These are phyloP conservation scores for Pseudognaphalium luteoalbum DNA, from an alignment of 129 eudicot species.

Conservation along the genomic window DNA sequence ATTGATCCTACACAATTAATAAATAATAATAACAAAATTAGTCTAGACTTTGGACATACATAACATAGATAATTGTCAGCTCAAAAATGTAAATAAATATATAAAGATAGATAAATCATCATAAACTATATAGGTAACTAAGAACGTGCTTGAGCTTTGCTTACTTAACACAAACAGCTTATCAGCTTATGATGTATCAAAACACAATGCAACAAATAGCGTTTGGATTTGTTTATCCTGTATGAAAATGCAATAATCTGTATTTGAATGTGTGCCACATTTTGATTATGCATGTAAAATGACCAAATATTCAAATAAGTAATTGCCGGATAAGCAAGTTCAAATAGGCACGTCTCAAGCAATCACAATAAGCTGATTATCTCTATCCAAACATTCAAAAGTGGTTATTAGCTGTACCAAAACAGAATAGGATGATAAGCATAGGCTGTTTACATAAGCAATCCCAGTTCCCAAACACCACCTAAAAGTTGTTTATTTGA, in stretches of 20 bases:
- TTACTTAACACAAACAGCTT: not conserved
- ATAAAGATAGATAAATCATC: not conserved
- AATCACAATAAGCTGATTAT: not conserved
- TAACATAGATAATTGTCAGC: not conserved
- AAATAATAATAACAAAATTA: not conserved
- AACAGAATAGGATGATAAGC: too few relatives aligned
- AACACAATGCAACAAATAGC: not conserved
- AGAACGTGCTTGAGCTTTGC: not conserved
- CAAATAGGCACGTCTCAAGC: not conserved
- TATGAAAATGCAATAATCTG: not conserved
- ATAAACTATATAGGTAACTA: too few relatives aligned
- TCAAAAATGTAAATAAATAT: not conserved
- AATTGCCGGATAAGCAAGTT: not conserved
- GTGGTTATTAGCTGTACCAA: too few relatives aligned
- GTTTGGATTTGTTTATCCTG: not conserved
- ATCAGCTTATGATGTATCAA: not conserved
- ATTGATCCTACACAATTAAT: constrained; percentile 53
- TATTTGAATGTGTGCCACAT: not conserved
- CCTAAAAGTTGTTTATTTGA: not conserved
- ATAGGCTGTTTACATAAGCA: not conserved
- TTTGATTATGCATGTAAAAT: not conserved
- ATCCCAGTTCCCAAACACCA: too few relatives aligned
- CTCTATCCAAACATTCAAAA: too few relatives aligned
- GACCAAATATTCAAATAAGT: not conserved
- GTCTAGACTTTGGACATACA: constrained; percentile 4